Evolutionary conservation across 164 flowering plant genomes (phyloP).

Genomic region (Magnolia changhungtana): DNA sequence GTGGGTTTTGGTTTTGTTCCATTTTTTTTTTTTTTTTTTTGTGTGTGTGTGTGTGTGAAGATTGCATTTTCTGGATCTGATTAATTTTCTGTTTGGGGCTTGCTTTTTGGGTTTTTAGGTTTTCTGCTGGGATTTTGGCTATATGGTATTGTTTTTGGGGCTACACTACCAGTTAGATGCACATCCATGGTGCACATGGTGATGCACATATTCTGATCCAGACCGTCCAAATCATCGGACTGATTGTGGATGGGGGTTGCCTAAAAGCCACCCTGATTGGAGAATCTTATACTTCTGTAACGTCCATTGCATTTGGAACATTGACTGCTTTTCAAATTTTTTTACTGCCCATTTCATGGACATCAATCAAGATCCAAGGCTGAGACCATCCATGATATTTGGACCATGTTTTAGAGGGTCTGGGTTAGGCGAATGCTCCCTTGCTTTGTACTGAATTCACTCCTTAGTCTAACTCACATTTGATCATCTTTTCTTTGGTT

Average conservation of each 20-base stretch:
- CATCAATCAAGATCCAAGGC: background rate
- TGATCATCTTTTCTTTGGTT: too few species aligned
- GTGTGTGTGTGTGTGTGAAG: background rate
- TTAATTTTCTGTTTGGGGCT: background rate
- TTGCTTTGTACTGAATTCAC: too few species aligned
- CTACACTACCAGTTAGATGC: background rate
- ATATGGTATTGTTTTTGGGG: background rate
- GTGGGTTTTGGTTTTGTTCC: background rate
- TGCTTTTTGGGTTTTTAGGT: background rate
- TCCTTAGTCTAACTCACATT: too few species aligned
- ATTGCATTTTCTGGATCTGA: slow-evolving; percentile 4
- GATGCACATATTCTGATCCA: background rate
- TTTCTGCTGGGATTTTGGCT: background rate
- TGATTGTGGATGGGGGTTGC: background rate
- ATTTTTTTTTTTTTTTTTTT: background rate
- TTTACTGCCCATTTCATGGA: background rate
- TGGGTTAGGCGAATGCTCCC: background rate
- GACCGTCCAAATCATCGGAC: background rate
- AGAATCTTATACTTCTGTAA: background rate
- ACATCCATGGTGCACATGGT: background rate
- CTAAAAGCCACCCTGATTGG: background rate
- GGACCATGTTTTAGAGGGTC: background rate
- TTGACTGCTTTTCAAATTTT: background rate
- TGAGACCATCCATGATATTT: background rate
- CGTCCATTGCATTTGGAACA: background rate